phyloP scores from a whole-genome alignment of 1,284 basidiomycete species.

The Mrakiaceae sp. region DNA sequence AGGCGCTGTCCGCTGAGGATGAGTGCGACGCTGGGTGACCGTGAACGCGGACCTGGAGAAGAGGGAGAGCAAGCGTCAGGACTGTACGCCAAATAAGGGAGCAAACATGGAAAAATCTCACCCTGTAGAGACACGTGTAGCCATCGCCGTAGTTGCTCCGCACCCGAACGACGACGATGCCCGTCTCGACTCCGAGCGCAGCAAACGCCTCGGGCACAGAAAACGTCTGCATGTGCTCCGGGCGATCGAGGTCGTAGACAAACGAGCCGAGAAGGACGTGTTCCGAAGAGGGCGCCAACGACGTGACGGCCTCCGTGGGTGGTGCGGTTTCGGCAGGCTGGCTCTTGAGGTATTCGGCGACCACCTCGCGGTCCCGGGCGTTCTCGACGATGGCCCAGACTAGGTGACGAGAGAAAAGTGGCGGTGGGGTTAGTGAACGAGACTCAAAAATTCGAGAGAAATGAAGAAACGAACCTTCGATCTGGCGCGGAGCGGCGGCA shows the following conservation, averaged over 20 bases:
- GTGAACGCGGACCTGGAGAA: constrained; percentile 23
- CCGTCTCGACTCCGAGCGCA: constrained; percentile 62
- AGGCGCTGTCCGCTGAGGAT: constrained; percentile 1
- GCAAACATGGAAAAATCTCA: constrained; percentile 31
- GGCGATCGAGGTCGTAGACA: constrained; percentile 60
- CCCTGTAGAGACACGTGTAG: constrained; percentile 82
- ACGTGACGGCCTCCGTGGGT: constrained; percentile 29
- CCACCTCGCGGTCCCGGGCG: constrained; percentile 51
- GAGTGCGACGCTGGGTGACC: constrained; percentile 10
- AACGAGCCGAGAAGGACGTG: constrained; percentile 67
- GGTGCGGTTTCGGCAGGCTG: constrained; percentile 17
- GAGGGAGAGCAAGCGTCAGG: not conserved
- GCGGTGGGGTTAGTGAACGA: not conserved
- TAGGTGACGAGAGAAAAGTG: constrained; percentile 8
- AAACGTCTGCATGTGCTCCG: constrained; percentile 75
- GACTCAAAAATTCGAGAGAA: not conserved
- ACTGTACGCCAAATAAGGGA: not conserved
- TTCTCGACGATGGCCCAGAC: constrained; percentile 80
- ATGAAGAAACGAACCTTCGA: constrained; percentile 45
- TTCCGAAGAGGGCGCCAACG: constrained; percentile 45
- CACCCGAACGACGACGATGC: constrained; percentile 64
- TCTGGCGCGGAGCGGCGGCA: constrained; percentile 64
- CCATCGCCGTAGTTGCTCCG: constrained; percentile 79
- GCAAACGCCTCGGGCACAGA: constrained; percentile 54
- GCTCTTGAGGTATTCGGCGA: constrained; percentile 32